Percentiles rank a stretch among this genome's conserved stretches.
These are phyloP conservation scores for Inosperma sp. DNA, from an alignment of 768 basidiomycete genomes.

Conservation along the genomic window DNA sequence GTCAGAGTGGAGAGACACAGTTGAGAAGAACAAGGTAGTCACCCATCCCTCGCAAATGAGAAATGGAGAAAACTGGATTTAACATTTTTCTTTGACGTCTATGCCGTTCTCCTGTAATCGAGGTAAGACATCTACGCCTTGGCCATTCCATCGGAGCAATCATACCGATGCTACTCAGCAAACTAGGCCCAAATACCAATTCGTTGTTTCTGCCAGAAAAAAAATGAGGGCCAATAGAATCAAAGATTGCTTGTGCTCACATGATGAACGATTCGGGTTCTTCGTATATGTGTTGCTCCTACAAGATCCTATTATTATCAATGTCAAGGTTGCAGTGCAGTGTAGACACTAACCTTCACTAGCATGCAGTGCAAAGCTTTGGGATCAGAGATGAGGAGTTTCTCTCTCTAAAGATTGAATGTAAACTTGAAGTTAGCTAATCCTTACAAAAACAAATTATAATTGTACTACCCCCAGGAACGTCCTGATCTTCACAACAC, in stretches of 20 bases:
- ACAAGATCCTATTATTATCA: neutral
- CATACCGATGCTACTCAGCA: slow-evolving; percentile 8
- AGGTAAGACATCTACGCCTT: neutral
- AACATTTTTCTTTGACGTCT: slow-evolving; percentile 41
- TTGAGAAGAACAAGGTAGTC: slow-evolving; percentile 1
- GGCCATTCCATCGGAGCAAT: too few relatives aligned
- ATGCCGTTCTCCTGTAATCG: slow-evolving; percentile 35
- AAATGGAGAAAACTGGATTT: slow-evolving; percentile 41
- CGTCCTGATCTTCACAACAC: slow-evolving; percentile 30
- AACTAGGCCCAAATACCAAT: slow-evolving; percentile 10
- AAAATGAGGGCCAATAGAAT: neutral
- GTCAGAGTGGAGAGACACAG: neutral
- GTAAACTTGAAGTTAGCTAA: neutral
- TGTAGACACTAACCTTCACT: slow-evolving; percentile 32
- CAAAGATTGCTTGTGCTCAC: slow-evolving; percentile 14
- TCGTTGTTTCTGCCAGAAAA: neutral
- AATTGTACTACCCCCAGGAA: slow-evolving; percentile 29
- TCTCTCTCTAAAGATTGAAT: slow-evolving; percentile 21
- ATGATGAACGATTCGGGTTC: slow-evolving; percentile 23
- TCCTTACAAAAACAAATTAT: neutral
- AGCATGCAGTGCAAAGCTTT: slow-evolving; percentile 43
- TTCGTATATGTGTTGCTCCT: slow-evolving; percentile 35
- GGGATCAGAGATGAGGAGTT: slow-evolving; percentile 41
- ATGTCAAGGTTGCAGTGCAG: neutral
- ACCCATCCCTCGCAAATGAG: slow-evolving; percentile 37